These are phyloP conservation scores for Acanthamoeba sp. DNA, from an alignment of 208 protist species.

Conservation along the genomic window DNA sequence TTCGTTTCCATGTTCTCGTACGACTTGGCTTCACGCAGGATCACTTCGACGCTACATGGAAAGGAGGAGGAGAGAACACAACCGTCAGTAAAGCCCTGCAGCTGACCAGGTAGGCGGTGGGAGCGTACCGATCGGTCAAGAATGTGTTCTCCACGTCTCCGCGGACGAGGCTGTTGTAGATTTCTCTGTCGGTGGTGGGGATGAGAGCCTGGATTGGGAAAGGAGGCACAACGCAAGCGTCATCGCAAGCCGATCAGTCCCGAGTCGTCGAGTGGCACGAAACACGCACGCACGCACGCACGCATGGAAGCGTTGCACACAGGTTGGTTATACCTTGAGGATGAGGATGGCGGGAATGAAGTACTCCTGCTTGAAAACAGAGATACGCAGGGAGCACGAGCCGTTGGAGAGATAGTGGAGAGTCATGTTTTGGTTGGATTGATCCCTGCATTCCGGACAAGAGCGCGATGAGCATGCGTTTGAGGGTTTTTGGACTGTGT, in stretches of 20 bases:
- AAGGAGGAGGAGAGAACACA: no score
- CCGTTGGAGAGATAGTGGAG: slow-evolving; percentile 97
- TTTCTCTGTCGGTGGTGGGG: slow-evolving; percentile 90
- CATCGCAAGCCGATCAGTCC: no score
- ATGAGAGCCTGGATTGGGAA: slow-evolving; percentile 72
- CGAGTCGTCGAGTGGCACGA: no score
- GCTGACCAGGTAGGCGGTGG: no score
- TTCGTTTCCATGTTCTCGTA: slow-evolving; percentile 75
- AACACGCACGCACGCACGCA: no score
- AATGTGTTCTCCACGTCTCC: slow-evolving; percentile 88
- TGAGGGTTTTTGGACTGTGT: no score
- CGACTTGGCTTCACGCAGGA: slow-evolving; percentile 49
- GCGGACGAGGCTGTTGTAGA: slow-evolving; percentile 88
- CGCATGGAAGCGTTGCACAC: background rate
- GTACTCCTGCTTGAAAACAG: slow-evolving; percentile 92
- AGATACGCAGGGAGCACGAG: slow-evolving; percentile 86
- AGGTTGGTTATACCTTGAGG: slow-evolving; percentile 84
- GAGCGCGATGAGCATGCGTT: background rate
- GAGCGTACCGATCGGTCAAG: slow-evolving; percentile 88
- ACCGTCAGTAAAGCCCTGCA: no score
- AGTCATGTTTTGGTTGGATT: slow-evolving; percentile 95
- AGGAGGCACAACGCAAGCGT: no score
- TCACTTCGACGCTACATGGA: slow-evolving; percentile 65
- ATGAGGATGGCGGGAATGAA: slow-evolving; percentile 91
- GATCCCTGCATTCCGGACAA: slow-evolving; percentile 87